Base-by-base conservation (phyloP, 768 basidiomycete genomes). In the Kwoniella sp. region DNA sequence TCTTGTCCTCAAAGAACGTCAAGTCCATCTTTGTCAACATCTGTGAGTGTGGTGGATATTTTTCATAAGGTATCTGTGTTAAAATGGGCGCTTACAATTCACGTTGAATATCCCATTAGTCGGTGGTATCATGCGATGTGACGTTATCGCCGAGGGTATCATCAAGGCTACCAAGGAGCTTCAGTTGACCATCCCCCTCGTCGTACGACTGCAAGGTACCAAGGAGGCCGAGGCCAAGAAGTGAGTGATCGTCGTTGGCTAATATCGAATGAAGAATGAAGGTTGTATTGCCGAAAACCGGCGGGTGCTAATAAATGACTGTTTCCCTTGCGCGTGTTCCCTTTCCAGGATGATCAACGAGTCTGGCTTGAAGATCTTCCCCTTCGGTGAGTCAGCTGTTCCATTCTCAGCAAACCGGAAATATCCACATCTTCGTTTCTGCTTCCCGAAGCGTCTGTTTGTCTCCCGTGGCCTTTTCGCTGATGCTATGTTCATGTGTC, bases 1-100 rank as follows among this genome's bases (percentile, higher is more conserved):
- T 99, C 25, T 85, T 95, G 25, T 82, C 87, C 52, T 93, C 98
- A 77, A 87, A 89, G 69, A 91, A 91, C 79, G 95, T 98, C 74
- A 95, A 94, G 86, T 91, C 91, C 63, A 99, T 99, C 74, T 97
- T 98, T 81, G 96, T 99, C 83, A 99, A 99, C 83, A 82, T 83
- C 68, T 79, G 81, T 81, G 34, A 59, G 75, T 72, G n/a, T n/a
- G n/a, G n/a, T n/a, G n/a, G n/a, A n/a, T n/a, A n/a, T n/a, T n/a
- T n/a, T n/a, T n/a, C n/a, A n/a, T n/a, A n/a, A n/a, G n/a, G n/a
- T n/a, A n/a, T n/a, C n/a, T n/a, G n/a, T n/a, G n/a, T n/a, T n/a
- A n/a, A n/a, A n/a, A n/a, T n/a, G n/a, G n/a, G n/a, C n/a, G n/a
- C n/a, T n/a, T n/a, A n/a, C n/a, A n/a, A n/a, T n/a, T n/a, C n/a